A percentile compares a stretch with the other conserved stretches of the same genome.
Conservation (phyloP, 176 grass and related monocot species). For the Bolboschoenus planiculmis region DNA sequence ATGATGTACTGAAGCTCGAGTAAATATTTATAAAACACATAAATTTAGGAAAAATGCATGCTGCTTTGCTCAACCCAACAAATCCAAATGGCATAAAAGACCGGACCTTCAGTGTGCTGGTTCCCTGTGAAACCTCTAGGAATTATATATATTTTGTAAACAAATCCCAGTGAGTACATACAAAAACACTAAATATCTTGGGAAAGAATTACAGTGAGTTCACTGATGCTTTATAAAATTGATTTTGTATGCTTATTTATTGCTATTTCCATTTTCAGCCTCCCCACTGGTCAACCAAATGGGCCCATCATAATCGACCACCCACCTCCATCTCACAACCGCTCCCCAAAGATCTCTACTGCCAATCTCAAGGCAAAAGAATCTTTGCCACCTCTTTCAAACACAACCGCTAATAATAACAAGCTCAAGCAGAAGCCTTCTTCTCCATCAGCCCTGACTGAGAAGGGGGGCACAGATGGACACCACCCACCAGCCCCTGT, state of each 20-base stretch:
- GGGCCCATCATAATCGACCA: constrained; percentile 20
- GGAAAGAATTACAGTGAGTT: neutral
- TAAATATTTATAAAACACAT: neutral
- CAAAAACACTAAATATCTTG: neutral
- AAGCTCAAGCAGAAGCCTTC: neutral
- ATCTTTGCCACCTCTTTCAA: neutral
- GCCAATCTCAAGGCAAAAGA: constrained; percentile 9
- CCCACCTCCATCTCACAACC: constrained; percentile 6
- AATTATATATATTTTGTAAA: neutral
- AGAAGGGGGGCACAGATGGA: neutral
- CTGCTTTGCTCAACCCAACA: neutral
- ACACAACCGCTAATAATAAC: neutral
- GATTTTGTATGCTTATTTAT: neutral
- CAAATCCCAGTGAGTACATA: neutral
- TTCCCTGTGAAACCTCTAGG: neutral
- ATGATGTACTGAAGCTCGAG: neutral
- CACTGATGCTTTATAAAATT: neutral
- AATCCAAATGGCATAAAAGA: neutral
- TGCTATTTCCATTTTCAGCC: neutral
- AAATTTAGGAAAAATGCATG: neutral
- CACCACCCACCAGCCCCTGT: neutral
- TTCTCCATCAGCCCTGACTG: neutral
- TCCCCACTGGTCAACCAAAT: constrained; percentile 12
- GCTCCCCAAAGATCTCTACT: neutral
- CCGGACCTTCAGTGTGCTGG: neutral